Percentiles rank a stretch among this genome's conserved stretches.
phyloP scores from a whole-genome alignment of 495 filamentous ascomycete species.

The Neurospora pannonica region DNA sequence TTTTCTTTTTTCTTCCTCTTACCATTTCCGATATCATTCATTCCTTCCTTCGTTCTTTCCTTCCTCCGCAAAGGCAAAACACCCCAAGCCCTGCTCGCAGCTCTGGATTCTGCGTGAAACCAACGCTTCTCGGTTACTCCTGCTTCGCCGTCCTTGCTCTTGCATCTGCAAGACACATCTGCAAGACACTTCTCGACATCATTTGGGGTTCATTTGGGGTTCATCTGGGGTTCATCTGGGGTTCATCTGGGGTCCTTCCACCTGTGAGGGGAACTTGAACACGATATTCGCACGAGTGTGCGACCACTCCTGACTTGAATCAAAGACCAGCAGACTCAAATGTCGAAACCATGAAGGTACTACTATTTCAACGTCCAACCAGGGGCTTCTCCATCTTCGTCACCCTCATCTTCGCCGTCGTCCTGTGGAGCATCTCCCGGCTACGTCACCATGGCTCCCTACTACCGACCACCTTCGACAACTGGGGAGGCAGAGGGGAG shows the following conservation, averaged over 20 bases:
- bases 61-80: neutral
- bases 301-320: neutral
- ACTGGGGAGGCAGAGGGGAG: neutral
- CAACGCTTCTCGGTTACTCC: neutral
- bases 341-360: conserved; percentile 7
- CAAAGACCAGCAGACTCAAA: neutral
- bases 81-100: neutral
- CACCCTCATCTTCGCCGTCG: conserved; percentile 6
- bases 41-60: neutral
- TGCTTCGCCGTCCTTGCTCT: neutral
- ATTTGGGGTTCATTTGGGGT: too few relatives aligned
- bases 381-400: conserved; percentile 11
- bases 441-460: conserved; percentile 9
- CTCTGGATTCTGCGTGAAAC: neutral
- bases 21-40: neutral
- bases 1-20: neutral
- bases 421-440: conserved; percentile 11
- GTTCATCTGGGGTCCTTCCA: neutral
- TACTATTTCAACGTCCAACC: conserved; percentile 9
- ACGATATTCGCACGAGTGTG: neutral
- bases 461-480: conserved; percentile 1
- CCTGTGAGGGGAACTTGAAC: neutral
- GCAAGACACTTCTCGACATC: neutral
- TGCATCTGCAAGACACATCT: neutral
- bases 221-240: neutral